Base-by-base conservation (phyloP, 2,329 filamentous ascomycete genomes). In the Xylaria sp. region DNA sequence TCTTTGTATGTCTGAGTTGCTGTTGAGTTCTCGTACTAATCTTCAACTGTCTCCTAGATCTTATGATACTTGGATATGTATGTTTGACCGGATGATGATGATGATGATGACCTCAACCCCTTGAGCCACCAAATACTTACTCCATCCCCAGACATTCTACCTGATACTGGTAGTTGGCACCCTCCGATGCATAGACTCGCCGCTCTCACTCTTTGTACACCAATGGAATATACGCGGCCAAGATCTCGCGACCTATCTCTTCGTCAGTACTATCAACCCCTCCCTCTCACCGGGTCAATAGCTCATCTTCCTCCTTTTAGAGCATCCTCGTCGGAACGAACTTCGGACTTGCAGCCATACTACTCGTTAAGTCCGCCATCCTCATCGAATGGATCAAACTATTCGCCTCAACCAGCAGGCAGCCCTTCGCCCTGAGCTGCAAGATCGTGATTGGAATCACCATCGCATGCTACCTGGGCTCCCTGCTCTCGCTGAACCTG, bases 51-150 rank as follows among this genome's bases (percentile, higher is more conserved):
- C 42, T 11, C 10, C 19, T 11, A 58, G 56, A 54, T 44, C 52
- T 59, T 13, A 59, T 59, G 52, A 44, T 30, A 18, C 10, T 59
- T 10, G 51, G n/a, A 54, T 59, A 59, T 54, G 57, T 59, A 34
- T 23, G 35, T 54, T 13, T 19, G 48, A 8, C 35, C 37, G 4
- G 9, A 16, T 16, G 16, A 16, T 16, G 16, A 16, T 16, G 37
- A 42, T 42, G 7, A 44, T 16, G 4, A 34, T 10, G n/a, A 10
- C 13, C 35, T 6, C 13, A n/a, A 46, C 11, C 42, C 11, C 34
- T 8, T n/a, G 13, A 46, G 42, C n/a, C 13, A 46, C 42, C 42
- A 46, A 6, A 46, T 16, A 46, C 42, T 46, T 13, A 46, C 42
- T 46, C 16, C 6, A 44, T 35, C 37, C 10, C 18, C 49, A 49